phyloP scores from a whole-genome alignment of 2,329 filamentous ascomycete species.

The Hymenotorrendiella dingleyae region DNA sequence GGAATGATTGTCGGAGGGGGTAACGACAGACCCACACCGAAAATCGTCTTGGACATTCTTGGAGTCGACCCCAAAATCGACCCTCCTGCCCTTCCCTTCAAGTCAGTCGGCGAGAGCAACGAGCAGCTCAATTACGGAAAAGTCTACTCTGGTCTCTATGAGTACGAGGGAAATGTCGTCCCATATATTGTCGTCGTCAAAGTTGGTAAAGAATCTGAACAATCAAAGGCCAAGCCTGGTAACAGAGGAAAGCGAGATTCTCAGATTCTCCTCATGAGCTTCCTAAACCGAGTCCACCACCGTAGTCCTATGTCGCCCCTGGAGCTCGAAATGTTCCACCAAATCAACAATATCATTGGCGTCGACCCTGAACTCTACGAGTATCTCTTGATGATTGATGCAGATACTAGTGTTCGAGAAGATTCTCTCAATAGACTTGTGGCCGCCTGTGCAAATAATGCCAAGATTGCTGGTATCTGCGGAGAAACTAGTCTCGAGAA shows the following conservation, averaged over 20 bases:
- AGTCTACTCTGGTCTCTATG: constrained; percentile 95
- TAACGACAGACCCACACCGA: constrained; percentile 93
- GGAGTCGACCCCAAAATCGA: constrained; percentile 96
- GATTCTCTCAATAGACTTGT: constrained; percentile 91
- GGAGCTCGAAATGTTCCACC: constrained; percentile 97
- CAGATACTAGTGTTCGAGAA: constrained; percentile 88
- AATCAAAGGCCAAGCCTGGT: constrained; percentile 83
- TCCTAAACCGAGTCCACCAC: constrained; percentile 96
- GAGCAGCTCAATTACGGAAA: constrained; percentile 98
- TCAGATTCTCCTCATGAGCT: constrained; percentile 91
- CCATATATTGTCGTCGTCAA: constrained; percentile 96
- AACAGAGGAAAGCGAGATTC: constrained; percentile 99
- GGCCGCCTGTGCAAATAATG: constrained; percentile 85
- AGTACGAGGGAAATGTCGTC: constrained; percentile 95
- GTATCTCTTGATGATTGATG: constrained; percentile 95
- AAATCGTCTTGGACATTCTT: constrained; percentile 95
- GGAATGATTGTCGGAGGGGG: constrained; percentile 95
- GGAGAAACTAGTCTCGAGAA: constrained; percentile 96
- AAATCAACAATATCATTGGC: constrained; percentile 98
- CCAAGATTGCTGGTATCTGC: constrained; percentile 95
- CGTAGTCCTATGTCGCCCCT: constrained; percentile 90
- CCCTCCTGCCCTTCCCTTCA: constrained; percentile 88
- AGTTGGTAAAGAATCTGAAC: constrained; percentile 94
- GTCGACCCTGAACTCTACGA: constrained; percentile 97
- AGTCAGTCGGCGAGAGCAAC: constrained; percentile 80